These are phyloP conservation scores for Alternaria triticina DNA, from an alignment of 2,329 filamentous ascomycete genomes.

Conservation along the genomic window DNA sequence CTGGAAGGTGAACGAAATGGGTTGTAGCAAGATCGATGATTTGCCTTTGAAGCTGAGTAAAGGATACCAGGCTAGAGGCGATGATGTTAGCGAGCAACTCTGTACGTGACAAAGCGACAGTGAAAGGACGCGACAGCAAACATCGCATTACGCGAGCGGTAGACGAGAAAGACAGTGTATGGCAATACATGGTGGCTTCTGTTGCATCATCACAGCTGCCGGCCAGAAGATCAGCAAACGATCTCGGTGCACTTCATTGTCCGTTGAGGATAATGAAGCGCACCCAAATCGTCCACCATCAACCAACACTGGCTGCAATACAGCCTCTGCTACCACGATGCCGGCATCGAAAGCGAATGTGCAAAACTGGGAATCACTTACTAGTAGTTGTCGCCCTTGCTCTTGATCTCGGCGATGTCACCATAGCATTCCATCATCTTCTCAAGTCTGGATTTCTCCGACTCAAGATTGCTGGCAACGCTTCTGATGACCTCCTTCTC, in stretches of 20 bases:
- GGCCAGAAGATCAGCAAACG: slow-evolving; percentile 17
- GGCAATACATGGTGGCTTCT: slow-evolving; percentile 14
- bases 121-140: background rate
- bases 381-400: slow-evolving; percentile 53
- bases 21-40: slow-evolving; percentile 60
- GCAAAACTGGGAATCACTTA: slow-evolving; percentile 46
- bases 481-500: slow-evolving; percentile 48
- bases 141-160: slow-evolving; percentile 11
- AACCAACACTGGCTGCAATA: background rate
- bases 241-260: slow-evolving; percentile 14
- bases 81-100: slow-evolving; percentile 4
- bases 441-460: slow-evolving; percentile 51
- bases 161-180: slow-evolving; percentile 14
- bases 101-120: background rate
- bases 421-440: slow-evolving; percentile 53
- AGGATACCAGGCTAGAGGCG: slow-evolving; percentile 56
- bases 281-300: slow-evolving; percentile 1
- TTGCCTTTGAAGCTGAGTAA: slow-evolving; percentile 58
- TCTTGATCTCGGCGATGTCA: slow-evolving; percentile 51
- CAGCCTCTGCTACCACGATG: slow-evolving; percentile 1
- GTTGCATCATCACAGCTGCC: slow-evolving; percentile 2
- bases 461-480: slow-evolving; percentile 49
- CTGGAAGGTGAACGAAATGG: slow-evolving; percentile 60
- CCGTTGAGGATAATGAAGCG: slow-evolving; percentile 9
- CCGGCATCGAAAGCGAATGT: slow-evolving; percentile 18